Percentiles rank a stretch among this genome's conserved stretches.
Conservation (phyloP, 495 filamentous ascomycete species). For the Corynascus novoguineensis region DNA sequence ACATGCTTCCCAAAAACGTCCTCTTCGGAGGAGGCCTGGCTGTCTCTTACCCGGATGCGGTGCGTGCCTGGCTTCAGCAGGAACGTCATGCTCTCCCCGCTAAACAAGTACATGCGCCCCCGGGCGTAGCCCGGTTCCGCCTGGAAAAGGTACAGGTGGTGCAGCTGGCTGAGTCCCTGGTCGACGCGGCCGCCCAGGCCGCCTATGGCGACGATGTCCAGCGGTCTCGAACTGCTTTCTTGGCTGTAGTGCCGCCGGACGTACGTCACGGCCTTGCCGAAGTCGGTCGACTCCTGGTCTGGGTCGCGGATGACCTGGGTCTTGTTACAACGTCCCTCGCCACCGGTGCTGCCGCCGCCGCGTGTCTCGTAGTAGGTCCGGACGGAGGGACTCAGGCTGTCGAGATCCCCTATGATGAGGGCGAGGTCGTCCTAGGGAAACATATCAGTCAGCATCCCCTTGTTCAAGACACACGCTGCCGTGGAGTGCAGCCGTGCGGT, state of each 20-base stretch:
- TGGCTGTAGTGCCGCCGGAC: conserved; percentile 27
- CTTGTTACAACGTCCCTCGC: conserved; percentile 32
- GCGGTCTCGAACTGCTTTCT: conserved; percentile 17
- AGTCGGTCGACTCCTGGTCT: conserved; percentile 83
- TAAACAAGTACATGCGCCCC: conserved; percentile 62
- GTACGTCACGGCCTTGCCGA: conserved; percentile 52
- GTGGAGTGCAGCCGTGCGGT: conserved; percentile 6
- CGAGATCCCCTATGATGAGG: conserved; percentile 79
- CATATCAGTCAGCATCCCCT: neutral
- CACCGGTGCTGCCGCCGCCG: neutral
- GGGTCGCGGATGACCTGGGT: conserved; percentile 55
- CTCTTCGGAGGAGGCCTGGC: neutral
- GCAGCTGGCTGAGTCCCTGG: conserved; percentile 81
- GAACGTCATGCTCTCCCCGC: conserved; percentile 73
- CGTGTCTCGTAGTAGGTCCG: conserved; percentile 54
- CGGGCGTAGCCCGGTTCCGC: conserved; percentile 38
- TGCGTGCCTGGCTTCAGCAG: conserved; percentile 65
- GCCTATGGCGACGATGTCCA: conserved; percentile 65
- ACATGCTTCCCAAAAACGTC: conserved; percentile 55
- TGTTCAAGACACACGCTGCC: no score
- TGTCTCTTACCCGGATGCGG: conserved; percentile 56
- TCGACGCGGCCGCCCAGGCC: conserved; percentile 86
- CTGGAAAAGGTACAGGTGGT: conserved; percentile 65
- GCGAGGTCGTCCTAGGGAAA: conserved; percentile 52
- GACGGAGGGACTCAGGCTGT: conserved; percentile 62